Evolutionary conservation across 108 stramenopile genomes (phyloP), one percentile per base, ranked within the genome.

Genomic region (Aurantiochytrium sp.): DNA sequence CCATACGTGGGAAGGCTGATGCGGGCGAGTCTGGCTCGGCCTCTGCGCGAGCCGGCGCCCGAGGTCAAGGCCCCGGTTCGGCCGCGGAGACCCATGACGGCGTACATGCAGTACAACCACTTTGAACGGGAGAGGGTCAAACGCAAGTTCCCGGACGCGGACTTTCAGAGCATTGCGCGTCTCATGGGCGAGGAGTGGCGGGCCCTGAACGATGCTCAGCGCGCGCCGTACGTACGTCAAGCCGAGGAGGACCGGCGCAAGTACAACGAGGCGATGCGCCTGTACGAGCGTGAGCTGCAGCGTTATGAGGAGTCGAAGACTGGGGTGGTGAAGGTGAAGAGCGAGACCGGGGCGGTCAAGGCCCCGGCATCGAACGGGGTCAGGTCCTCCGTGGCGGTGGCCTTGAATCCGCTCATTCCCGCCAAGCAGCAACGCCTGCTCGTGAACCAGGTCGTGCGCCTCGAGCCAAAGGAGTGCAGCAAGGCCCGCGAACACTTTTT

Each of bases 21-120:
- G 32, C 34, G 24, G 22, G 59, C 59, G 15, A 30, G 10, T 6
- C 59, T 65, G 8, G 8, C 59, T 2, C 59, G 59, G 8, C 59
- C 59, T 34, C 19, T 65, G 4, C 2, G 24, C 8, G 15, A 8
- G 6, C 59, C 59, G 15, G 34, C 2, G 2, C 4, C 59, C 42
- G 73, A 81, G 30, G 21, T 81, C 4, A 41, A 48, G 39, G 8
- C 39, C 1, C 73, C 73, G 32, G 2, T 48, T 3, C 8, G 24
- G 45, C 73, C 73, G 73, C 73, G 73, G 24, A 6, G 42, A 12
- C 73, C 73, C 6, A 6, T 41, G 36, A 81, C 39, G 12, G 73
- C 73, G 2, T 81, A 81, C 45, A 81, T 81, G 73, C 45, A 48
- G n/a, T 81, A 81, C 73, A 48, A 48, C 27, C n/a, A n/a, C 19